Evolutionary conservation across 176 grass and related monocot species (phyloP).

Genomic region (Thalia dealbata): DNA sequence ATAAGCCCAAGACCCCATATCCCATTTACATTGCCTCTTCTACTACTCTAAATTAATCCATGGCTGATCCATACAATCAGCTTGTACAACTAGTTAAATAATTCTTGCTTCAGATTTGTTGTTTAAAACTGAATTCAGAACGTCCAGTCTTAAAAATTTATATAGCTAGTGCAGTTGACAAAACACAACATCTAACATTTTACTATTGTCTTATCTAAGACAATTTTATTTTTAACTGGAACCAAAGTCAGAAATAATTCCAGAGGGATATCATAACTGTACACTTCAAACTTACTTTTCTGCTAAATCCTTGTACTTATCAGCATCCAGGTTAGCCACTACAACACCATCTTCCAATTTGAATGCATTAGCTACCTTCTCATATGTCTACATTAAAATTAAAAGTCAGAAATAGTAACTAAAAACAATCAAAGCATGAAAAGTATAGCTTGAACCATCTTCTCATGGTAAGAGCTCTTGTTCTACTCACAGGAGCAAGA

Average conservation of each 20-base stretch:
- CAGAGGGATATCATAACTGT: not conserved
- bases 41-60: too few relatives aligned
- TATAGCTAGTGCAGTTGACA: too few relatives aligned
- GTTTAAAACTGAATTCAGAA: too few relatives aligned
- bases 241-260: not conserved
- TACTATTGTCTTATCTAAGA: too few relatives aligned
- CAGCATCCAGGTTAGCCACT: constrained; percentile 94
- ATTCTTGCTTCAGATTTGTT: too few relatives aligned
- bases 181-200: too few relatives aligned
- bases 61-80: too few relatives aligned
- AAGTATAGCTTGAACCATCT: not conserved
- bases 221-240: too few relatives aligned
- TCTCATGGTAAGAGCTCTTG: not conserved
- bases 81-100: too few relatives aligned
- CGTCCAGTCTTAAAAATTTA: too few relatives aligned
- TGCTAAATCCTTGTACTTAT: constrained; percentile 72
- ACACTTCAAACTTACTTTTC: constrained; percentile 47
- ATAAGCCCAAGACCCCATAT: too few relatives aligned
- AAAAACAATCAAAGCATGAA: not conserved
- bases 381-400: constrained; percentile 54
- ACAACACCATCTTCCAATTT: constrained; percentile 62
- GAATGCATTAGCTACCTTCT: constrained; percentile 68
- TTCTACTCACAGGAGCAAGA: constrained; percentile 89
- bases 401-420: not conserved
- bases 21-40: too few relatives aligned